Evolutionary conservation across 1,284 basidiomycete genomes (phyloP).

Genomic region (Filobasidium uniguttulatum): DNA sequence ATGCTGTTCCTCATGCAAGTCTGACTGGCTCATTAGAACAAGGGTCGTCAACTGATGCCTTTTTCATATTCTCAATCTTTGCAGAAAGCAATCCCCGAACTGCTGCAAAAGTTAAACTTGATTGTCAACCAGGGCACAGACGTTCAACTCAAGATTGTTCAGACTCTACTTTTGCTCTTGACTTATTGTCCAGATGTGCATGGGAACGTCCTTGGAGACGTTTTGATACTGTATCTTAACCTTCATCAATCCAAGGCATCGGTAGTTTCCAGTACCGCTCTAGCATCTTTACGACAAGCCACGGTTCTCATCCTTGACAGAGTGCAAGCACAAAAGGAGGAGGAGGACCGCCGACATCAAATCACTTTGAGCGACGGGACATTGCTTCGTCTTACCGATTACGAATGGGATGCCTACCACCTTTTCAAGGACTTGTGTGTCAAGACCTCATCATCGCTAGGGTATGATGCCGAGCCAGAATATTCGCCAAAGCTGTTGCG

Average conservation of each 20-base stretch:
- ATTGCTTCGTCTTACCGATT: conserved; percentile 17
- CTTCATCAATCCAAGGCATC: conserved; percentile 88
- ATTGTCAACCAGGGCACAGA: conserved; percentile 88
- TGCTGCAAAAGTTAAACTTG: conserved; percentile 66
- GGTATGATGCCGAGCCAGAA: neutral
- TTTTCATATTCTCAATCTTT: neutral
- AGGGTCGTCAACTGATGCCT: neutral
- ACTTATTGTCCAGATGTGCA: conserved; percentile 73
- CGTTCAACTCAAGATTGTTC: conserved; percentile 80
- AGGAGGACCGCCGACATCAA: neutral
- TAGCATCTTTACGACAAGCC: conserved; percentile 85
- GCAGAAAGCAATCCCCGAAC: conserved; percentile 59
- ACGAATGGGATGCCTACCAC: conserved; percentile 57
- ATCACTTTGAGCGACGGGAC: conserved; percentile 11
- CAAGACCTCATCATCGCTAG: conserved; percentile 41
- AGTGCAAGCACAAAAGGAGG: conserved; percentile 23
- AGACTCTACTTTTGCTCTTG: conserved; percentile 75
- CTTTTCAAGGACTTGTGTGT: conserved; percentile 83
- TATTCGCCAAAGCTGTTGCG: too few species aligned
- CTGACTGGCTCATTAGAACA: neutral
- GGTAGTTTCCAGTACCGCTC: conserved; percentile 92
- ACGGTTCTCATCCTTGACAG: conserved; percentile 98
- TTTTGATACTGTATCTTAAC: conserved; percentile 80
- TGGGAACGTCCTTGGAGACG: conserved; percentile 62
- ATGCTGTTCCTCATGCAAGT: conserved; percentile 53